phyloP scores from a whole-genome alignment of 2,329 filamentous ascomycete species.

The Gliomastix tumulicola region DNA sequence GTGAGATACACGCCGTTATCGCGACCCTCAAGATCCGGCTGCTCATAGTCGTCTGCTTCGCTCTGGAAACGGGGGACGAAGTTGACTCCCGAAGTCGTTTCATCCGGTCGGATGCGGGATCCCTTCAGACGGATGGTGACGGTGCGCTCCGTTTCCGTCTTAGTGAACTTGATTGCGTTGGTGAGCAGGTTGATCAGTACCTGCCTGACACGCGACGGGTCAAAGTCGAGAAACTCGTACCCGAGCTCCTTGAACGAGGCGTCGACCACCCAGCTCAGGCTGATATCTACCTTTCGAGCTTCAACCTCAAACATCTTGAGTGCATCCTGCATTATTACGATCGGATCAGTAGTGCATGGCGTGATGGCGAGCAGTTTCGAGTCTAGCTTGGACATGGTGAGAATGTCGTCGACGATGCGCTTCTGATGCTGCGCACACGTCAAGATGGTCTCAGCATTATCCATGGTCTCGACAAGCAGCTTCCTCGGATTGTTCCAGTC shows the following conservation, averaged over 20 bases:
- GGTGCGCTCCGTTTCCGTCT: constrained; percentile 49
- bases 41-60: constrained; percentile 28
- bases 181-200: constrained; percentile 75
- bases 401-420: constrained; percentile 67
- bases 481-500: constrained; percentile 23
- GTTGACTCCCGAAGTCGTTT: constrained; percentile 40
- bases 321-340: constrained; percentile 58
- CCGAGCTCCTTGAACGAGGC: constrained; percentile 49
- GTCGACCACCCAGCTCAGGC: constrained; percentile 57
- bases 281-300: constrained; percentile 60
- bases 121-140: constrained; percentile 42
- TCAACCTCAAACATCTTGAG: constrained; percentile 77
- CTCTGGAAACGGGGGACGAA: constrained; percentile 54
- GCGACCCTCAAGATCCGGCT: constrained; percentile 18
- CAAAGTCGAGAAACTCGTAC: constrained; percentile 61
- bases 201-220: constrained; percentile 69
- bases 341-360: constrained; percentile 61
- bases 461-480: constrained; percentile 54
- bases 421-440: constrained; percentile 77
- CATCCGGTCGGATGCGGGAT: constrained; percentile 27
- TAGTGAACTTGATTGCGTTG: constrained; percentile 79
- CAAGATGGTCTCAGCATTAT: constrained; percentile 71
- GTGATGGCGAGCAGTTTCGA: constrained; percentile 67
- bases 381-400: constrained; percentile 70
- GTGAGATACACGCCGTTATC: constrained; percentile 55